Evolutionary conservation across 139 green algal genomes (phyloP).

Genomic region (Penium margaritaceum): DNA sequence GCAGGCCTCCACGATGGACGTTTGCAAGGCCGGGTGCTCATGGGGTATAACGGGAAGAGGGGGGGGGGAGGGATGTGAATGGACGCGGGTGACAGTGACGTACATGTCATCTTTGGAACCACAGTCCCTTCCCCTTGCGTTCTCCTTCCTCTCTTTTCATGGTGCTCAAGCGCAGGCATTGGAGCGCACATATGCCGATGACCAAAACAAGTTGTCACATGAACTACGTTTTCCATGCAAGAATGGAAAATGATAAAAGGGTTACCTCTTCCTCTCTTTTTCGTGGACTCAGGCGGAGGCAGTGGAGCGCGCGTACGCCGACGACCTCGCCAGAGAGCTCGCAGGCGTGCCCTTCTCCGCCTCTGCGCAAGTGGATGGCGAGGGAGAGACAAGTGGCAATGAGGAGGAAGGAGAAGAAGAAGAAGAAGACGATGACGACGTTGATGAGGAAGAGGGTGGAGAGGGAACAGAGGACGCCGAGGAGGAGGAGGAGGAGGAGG

Average conservation of each 20-base stretch:
- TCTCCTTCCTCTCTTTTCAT: too few relatives aligned
- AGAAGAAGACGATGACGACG: not conserved
- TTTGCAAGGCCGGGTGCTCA: too few relatives aligned
- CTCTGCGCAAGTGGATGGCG: too few relatives aligned
- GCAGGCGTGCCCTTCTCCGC: slow-evolving; percentile 29
- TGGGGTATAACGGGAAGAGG: too few relatives aligned
- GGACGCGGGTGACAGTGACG: too few relatives aligned
- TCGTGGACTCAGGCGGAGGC: slow-evolving; percentile 29
- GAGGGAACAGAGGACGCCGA: not conserved
- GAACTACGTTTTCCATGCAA: too few relatives aligned
- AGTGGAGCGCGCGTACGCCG: slow-evolving; percentile 29
- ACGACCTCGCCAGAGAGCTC: slow-evolving; percentile 39
- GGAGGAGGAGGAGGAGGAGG: slow-evolving; percentile 41
- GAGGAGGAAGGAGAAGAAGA: not conserved
- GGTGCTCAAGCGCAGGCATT: not conserved
- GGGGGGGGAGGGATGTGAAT: too few relatives aligned
- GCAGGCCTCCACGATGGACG: too few relatives aligned
- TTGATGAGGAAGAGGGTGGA: not conserved
- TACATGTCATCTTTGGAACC: too few relatives aligned
- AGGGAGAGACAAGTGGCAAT: not conserved
- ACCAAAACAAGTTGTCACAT: too few relatives aligned
- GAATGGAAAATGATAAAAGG: not conserved
- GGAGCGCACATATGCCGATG: not conserved
- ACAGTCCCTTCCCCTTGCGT: too few relatives aligned
- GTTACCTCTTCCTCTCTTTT: not conserved